These are phyloP conservation scores for Penicillium griseofulvum DNA, from an alignment of 2,329 filamentous ascomycete species.

Conservation along the genomic window DNA sequence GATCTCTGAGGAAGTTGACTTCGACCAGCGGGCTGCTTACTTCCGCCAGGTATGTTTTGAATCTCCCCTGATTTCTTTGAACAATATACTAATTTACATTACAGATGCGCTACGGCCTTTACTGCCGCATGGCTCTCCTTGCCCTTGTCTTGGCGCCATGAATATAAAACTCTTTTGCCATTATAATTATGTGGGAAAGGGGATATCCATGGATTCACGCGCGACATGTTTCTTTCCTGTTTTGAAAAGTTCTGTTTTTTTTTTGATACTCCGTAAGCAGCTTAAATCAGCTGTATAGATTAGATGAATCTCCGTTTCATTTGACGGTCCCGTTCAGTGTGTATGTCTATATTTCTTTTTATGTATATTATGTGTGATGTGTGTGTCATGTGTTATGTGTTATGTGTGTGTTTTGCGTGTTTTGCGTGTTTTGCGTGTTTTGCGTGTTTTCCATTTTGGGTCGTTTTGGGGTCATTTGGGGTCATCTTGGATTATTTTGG, in stretches of 20 bases:
- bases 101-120: slow-evolving; percentile 96
- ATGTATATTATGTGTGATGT: slow-evolving; percentile 26
- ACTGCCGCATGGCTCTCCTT: slow-evolving; percentile 95
- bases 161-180: slow-evolving; percentile 25
- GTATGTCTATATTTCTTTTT: slow-evolving; percentile 16
- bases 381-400: not conserved
- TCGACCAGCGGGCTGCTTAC: slow-evolving; percentile 93
- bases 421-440: slow-evolving; percentile 21
- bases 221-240: slow-evolving; percentile 24
- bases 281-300: slow-evolving; percentile 34
- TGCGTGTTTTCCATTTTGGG: slow-evolving; percentile 1
- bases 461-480: slow-evolving; percentile 8
- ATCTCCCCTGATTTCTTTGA: not conserved
- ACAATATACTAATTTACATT: slow-evolving; percentile 42
- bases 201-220: slow-evolving; percentile 21
- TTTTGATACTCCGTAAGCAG: slow-evolving; percentile 34
- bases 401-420: slow-evolving; percentile 18
- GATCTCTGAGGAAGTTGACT: slow-evolving; percentile 93
- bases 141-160: slow-evolving; percentile 77
- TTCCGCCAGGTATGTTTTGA: slow-evolving; percentile 86
- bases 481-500: not conserved
- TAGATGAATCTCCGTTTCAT: slow-evolving; percentile 38
- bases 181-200: slow-evolving; percentile 18
- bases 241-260: slow-evolving; percentile 33
- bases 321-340: slow-evolving; percentile 24